phyloP scores from a whole-genome alignment of 305 asterid genomes.

The Caryopteris hybrid region DNA sequence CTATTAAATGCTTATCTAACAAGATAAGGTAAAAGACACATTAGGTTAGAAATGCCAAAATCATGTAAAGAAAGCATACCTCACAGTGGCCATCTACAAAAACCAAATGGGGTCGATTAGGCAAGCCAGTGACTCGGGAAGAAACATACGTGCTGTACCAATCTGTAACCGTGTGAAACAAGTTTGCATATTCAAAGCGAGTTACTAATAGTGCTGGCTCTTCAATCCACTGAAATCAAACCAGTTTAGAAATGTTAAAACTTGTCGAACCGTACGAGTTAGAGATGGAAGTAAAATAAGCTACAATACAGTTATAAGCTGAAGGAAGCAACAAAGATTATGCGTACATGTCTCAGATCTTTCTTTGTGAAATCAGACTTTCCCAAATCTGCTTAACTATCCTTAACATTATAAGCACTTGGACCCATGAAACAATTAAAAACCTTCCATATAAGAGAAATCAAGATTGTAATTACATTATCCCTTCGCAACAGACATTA shows the following conservation, averaged over 20 bases:
- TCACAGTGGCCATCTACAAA: conserved; percentile 95
- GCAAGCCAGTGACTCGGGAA: conserved; percentile 89
- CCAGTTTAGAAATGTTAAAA: neutral
- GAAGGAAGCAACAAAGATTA: no score
- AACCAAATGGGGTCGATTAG: conserved; percentile 83
- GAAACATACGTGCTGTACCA: conserved; percentile 94
- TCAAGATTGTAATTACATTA: no score
- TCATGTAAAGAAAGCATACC: conserved; percentile 42
- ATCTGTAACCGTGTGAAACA: conserved; percentile 94
- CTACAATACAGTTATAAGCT: no score
- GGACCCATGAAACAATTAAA: no score
- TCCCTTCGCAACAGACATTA: neutral
- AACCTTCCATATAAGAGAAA: no score
- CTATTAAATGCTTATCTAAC: no score
- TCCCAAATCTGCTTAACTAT: no score
- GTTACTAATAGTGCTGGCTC: conserved; percentile 86
- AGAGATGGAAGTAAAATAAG: no score
- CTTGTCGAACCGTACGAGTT: neutral
- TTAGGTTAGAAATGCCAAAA: neutral
- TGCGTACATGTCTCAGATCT: no score
- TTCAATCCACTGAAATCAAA: conserved; percentile 82
- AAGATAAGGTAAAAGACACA: neutral
- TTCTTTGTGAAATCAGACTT: no score
- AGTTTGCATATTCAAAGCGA: conserved; percentile 91
- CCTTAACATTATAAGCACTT: no score